These are phyloP conservation scores for Mycena rosella DNA, from an alignment of 768 basidiomycete genomes.

Conservation along the genomic window DNA sequence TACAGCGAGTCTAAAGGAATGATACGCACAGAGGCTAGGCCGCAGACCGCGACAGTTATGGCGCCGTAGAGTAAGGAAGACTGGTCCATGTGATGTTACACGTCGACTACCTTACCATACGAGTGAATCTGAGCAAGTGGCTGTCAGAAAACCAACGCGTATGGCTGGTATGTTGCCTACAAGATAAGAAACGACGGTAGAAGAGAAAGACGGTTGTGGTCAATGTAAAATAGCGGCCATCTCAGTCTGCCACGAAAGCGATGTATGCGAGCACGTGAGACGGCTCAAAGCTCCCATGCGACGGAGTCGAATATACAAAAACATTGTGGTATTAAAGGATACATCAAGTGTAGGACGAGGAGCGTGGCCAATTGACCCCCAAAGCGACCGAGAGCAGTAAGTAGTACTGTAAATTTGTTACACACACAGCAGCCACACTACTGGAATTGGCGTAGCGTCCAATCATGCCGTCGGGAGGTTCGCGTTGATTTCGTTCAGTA, in stretches of 20 bases:
- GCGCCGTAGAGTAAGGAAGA: slow-evolving; percentile 52
- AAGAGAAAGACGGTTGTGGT: background rate
- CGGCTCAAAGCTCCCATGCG: too few species aligned
- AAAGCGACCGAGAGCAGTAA: slow-evolving; percentile 18
- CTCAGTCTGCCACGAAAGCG: slow-evolving; percentile 23
- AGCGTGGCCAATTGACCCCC: slow-evolving; percentile 9
- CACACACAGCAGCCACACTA: slow-evolving; percentile 17
- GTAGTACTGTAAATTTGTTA: slow-evolving; percentile 34
- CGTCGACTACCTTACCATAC: slow-evolving; percentile 32
- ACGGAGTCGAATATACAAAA: slow-evolving; percentile 18
- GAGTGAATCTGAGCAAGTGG: slow-evolving; percentile 12
- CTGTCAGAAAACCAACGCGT: background rate
- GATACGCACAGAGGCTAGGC: slow-evolving; percentile 54
- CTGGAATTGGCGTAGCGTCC: background rate
- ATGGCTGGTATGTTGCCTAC: slow-evolving; percentile 6
- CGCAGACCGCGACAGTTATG: slow-evolving; percentile 47
- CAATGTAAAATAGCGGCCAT: slow-evolving; percentile 10
- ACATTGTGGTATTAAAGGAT: slow-evolving; percentile 31
- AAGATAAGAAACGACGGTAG: background rate
- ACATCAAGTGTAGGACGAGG: slow-evolving; percentile 22
- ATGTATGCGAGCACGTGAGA: background rate
- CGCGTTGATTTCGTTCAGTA: slow-evolving; percentile 68
- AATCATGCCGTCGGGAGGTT: slow-evolving; percentile 58
- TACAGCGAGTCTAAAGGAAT: slow-evolving; percentile 1
- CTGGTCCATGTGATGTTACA: slow-evolving; percentile 44